Evolutionary conservation across 495 filamentous ascomycete genomes (phyloP), one percentile per base, ranked within the genome.

Genomic region (Penicillium goetzii): DNA sequence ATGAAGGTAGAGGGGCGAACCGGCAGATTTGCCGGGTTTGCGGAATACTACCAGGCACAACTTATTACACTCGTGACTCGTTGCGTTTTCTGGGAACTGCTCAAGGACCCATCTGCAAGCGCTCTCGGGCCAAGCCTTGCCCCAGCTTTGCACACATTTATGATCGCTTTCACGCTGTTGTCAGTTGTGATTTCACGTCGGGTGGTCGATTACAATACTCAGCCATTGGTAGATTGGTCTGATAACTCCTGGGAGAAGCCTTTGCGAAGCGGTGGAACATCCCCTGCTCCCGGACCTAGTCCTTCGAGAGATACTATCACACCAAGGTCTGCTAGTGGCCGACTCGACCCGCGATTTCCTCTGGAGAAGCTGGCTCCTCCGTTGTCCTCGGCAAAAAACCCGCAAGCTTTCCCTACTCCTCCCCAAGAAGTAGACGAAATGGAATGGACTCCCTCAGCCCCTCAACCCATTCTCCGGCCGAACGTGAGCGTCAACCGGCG

Each of bases 361-460:
- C 63, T 81, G 36, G 75, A 76, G 28, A 77, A 76, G 59, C 68
- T 82, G 28, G 78, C 72, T 34, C 65, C 72, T 58, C 68, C 68
- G 38, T 68, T 58, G 26, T 50, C 73, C 60, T 58, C 63, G 36
- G 64, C 58, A n/a, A 61, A 72, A 56, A 59, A 66, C 58, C 57
- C 76, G 38, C 59, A 69, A 25, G 66, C 68, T 61, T 74, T 68
- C 45, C 75, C 76, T 45, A 78, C 75, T 8, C 77, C 77, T 49
- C 76, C 68, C 50, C 70, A 72, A 40, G 77, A 79, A 62, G 65
- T 61, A 8, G 78, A 84, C 58, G 81, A 85, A 64, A 96, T 96
- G 92, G 92, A 96, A 62, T 96, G 92, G 92, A 85, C 88, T 23
- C 92, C 92, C 3, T 87, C 88, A 12, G 71, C 76, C 25, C 82